Conservation (phyloP, 1,139 yeast species). For the Arxiozyma telluris region DNA sequence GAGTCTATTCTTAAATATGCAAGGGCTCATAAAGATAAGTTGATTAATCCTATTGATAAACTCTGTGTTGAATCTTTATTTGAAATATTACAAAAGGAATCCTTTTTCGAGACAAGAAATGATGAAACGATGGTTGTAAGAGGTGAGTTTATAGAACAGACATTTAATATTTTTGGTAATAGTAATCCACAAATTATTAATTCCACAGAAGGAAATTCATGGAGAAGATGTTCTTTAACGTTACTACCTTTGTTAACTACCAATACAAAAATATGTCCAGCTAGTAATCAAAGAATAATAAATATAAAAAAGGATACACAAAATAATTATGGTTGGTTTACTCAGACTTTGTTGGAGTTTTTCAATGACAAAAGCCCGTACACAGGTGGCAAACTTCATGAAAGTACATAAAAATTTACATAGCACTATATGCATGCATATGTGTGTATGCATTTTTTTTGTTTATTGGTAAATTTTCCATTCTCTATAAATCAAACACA, state of each 20-base stretch:
- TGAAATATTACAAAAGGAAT: constrained; percentile 10
- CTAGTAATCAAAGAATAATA: constrained; percentile 29
- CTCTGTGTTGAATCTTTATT: constrained; percentile 26
- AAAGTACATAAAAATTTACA: background rate
- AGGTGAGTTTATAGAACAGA: constrained; percentile 29
- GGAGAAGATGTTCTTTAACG: constrained; percentile 34
- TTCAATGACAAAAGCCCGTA: constrained; percentile 23
- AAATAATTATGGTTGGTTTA: constrained; percentile 31
- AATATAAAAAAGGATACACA: constrained; percentile 26
- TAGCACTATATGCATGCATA: background rate
- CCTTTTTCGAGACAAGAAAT: constrained; percentile 5
- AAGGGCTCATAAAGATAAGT: constrained; percentile 10
- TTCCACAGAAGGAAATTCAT: constrained; percentile 27
- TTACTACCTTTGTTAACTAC: constrained; percentile 33
- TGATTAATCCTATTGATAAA: constrained; percentile 27
- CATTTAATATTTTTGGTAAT: constrained; percentile 19
- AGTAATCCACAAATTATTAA: constrained; percentile 14
- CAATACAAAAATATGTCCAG: constrained; percentile 31
- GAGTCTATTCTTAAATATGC: constrained; percentile 26
- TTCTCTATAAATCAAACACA: background rate
- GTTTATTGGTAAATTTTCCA: background rate
- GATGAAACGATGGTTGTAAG: constrained; percentile 13
- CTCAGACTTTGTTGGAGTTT: constrained; percentile 22
- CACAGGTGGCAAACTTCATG: constrained; percentile 19
- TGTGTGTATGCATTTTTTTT: background rate